Evolutionary conservation across 1,139 yeast species (phyloP).

Genomic region (Geotrichum candidum): DNA sequence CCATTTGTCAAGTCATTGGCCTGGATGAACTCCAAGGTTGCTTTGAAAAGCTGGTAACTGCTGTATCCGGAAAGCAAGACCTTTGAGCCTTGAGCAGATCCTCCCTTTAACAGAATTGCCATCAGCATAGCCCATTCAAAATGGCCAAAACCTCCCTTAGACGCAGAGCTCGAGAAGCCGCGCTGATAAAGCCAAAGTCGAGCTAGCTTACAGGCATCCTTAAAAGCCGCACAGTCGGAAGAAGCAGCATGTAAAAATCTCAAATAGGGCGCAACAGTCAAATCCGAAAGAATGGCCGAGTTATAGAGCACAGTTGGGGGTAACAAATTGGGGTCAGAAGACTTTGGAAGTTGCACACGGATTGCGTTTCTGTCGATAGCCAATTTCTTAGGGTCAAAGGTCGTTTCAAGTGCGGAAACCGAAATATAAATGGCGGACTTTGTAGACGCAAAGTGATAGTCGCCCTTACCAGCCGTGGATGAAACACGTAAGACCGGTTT

Average conservation of each 20-base stretch:
- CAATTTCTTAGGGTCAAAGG: constrained; percentile 70
- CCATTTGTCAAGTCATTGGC: constrained; percentile 57
- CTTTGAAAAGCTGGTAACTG: constrained; percentile 87
- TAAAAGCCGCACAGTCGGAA: constrained; percentile 74
- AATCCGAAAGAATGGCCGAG: constrained; percentile 65
- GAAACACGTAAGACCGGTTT: constrained; percentile 31
- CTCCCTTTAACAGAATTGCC: constrained; percentile 80
- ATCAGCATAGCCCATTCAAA: constrained; percentile 80
- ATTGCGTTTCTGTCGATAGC: constrained; percentile 62
- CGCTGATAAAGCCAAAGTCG: constrained; percentile 86
- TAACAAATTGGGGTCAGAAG: constrained; percentile 33
- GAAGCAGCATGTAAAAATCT: constrained; percentile 70
- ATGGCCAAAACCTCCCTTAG: constrained; percentile 77
- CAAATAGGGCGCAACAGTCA: constrained; percentile 62
- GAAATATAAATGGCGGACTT: constrained; percentile 66
- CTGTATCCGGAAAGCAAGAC: constrained; percentile 82
- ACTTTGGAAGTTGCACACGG: constrained; percentile 41
- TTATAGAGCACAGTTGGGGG: constrained; percentile 86
- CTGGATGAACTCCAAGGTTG: constrained; percentile 74
- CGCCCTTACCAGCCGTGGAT: constrained; percentile 20
- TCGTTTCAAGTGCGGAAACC: constrained; percentile 63
- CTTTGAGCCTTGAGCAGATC: constrained; percentile 69
- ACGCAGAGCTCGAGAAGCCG: constrained; percentile 55
- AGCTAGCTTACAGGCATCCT: constrained; percentile 83
- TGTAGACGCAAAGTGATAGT: constrained; percentile 58